Base-by-base conservation (phyloP, 2,329 filamentous ascomycete species). In the Botryotinia calthae region DNA sequence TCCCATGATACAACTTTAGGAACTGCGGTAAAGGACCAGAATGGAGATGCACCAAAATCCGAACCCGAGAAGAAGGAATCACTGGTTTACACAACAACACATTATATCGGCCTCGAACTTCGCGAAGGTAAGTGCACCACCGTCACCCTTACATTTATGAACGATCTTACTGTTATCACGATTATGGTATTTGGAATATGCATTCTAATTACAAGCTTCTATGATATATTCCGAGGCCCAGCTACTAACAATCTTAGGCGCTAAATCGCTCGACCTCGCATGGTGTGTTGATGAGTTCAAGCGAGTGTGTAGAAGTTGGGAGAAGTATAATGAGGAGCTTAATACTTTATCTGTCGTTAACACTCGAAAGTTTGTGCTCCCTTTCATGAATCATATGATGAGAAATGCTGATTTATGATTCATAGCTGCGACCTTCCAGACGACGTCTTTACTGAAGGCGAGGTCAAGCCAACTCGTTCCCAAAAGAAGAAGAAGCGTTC, bases 31-130 rank as follows among this genome's bases (percentile, higher is more conserved):
- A 84, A 85, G 65, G 79, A 83, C 22, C 81, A 82, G 46, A 72
- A 68, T 48, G 70, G 63, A 37, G 54, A 48, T 44, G 82, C 44
- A 28, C 28, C 84, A 74, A 78, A 80, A 31, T 74, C 77, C 73
- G 78, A 80, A 34, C 74, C 77, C 71, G 79, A 80, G 48, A 76
- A 77, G 44, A 77, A 78, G 58, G 68, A 74, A 28, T 79, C 78
- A 20, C 78, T 79, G 72, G 84, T 98, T 42, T 97, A 93, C 81
- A 98, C 95, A 0, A 94, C 94, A 37, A 98, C 95, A 1, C 95
- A 95, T 82, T 99, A 98, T 81, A 94, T 99, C 79, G 96, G 96
- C 51, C 86, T 98, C 65, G 92, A 95, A 78, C 84, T 98, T 72
- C 86, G 87, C 54, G 88, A 91, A 85, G 91, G 93, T 94, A 86